Base-by-base conservation (phyloP, 2,329 filamentous ascomycete genomes). In the Ustilaginoidea virens region DNA sequence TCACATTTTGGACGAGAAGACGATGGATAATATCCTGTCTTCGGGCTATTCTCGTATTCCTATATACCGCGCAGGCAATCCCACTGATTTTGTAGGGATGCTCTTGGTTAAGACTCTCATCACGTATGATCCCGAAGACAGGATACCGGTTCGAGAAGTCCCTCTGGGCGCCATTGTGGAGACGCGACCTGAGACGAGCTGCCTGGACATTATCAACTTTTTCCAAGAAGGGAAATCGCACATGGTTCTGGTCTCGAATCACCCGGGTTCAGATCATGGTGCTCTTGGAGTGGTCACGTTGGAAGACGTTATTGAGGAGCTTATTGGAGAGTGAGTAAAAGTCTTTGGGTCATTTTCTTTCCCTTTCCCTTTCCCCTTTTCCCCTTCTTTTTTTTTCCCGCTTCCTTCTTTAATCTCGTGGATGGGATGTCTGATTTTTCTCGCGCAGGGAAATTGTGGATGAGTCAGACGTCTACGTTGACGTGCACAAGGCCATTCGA, bases 191-290 rank as follows among this genome's bases (percentile, higher is more conserved):
- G 83, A 94, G 48, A 98, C 90, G 0, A 94, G 86, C 58, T 98
- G 90, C 50, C 58, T 98, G 32, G 90, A 98, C 51, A 96, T 98
- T 45, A 83, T 98, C 57, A 98, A 98, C 58, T 98, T 94, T 55
- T 98, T 98, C 61, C 90, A 98, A 53, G 90, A 98, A 60, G 90
- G 90, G 44, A 98, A 98, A 52, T 93, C 86, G 2, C 90, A 98
- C 53, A 93, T 98, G 86, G 87, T 96, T 1, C 63, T 98, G 17
- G 90, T 96, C 7, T 94, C 87, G 0, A 81, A 93, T 45, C 66
- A 56, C 18, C 90, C 90, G 1, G 86, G 87, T n/a, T 82, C 92
- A 39, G 77, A 92, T 44, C 75, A 80, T 44, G 90, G 90, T 25
- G 85, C 86, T 5, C 61, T 93, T 9, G 90, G 90, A 32, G 90